Conservation (phyloP, 1,139 yeast species). For the Geotrichum bryndzae region DNA sequence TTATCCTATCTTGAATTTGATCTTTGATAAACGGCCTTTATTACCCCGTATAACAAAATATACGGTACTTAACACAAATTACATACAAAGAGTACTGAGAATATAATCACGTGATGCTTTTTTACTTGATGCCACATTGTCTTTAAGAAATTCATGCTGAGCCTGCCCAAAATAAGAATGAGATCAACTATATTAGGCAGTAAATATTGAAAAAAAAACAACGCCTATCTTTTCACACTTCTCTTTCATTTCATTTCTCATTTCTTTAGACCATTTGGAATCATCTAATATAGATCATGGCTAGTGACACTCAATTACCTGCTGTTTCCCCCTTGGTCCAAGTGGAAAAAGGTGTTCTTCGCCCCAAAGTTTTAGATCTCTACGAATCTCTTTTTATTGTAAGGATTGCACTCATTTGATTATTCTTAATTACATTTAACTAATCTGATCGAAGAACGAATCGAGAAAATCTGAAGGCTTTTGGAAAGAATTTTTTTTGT, state of each 20-base stretch:
- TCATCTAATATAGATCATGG: neutral
- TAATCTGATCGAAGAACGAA: constrained; percentile 5
- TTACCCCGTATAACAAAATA: too few relatives aligned
- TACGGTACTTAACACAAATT: too few relatives aligned
- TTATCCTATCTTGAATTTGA: too few relatives aligned
- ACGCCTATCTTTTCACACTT: neutral
- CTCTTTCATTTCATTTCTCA: too few relatives aligned
- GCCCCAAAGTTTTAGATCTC: constrained; percentile 35
- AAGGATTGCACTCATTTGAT: constrained; percentile 11
- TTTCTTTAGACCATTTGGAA: neutral
- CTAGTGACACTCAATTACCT: neutral
- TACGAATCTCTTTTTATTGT: constrained; percentile 34
- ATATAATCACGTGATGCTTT: too few relatives aligned
- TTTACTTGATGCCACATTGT: too few relatives aligned
- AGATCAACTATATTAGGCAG: too few relatives aligned
- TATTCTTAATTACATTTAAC: neutral
- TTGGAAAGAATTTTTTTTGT: constrained; percentile 39
- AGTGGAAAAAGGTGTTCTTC: constrained; percentile 32
- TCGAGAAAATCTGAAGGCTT: constrained; percentile 27
- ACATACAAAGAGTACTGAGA: too few relatives aligned
- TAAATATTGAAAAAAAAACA: neutral
- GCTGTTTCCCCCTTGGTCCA: constrained; percentile 35
- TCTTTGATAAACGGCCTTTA: too few relatives aligned
- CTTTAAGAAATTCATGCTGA: too few relatives aligned
- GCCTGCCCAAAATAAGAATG: too few relatives aligned